Evolutionary conservation across 768 basidiomycete genomes (phyloP), one percentile per base, ranked within the genome.

Genomic region (Imleria badia): DNA sequence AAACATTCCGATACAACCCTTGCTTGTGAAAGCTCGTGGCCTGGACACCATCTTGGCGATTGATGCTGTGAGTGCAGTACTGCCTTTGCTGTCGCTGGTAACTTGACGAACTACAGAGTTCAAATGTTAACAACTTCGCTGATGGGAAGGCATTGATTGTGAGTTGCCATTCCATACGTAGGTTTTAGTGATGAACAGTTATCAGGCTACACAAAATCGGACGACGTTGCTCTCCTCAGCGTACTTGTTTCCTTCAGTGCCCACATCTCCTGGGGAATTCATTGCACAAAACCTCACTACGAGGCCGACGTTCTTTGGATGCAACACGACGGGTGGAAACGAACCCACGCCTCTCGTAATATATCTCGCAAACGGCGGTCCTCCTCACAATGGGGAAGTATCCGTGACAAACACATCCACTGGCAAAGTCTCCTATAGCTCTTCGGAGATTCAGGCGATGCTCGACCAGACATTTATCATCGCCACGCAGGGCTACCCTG

Each of bases 281-380:
- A 61, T 66, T 29, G 62, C 69, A 14, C 70, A 72, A 38, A 73
- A 72, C 44, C 68, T 78, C 30, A 72, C 61, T 30, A 48, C 55
- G 1, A 67, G 70, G 14, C 78, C 77, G 10, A 76, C 76, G 15
- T 78, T 81, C 68, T 79, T 79, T 61, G 80, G 78, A 3, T 79
- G 79, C 63, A 56, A 73, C 14, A 58, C 54, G 36, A 53, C 63
- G 36, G 63, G 43, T 20, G 59, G 58, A 47, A 66, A 62, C 22
- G 55, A 56, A 1, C 68, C 66, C 38, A 75, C 73, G 10, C 82
- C 83, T 2, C 63, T 84, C 30, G 60, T 85, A n/a, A 74, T 85
- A 50, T 86, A 86, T 66, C 67, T 84, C 23, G 82, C 83, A 1
- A 81, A 80, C 61, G 80, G 81, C 30, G 78, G 76, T 7, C 67